Conservation (phyloP, 169 alveolate species). For the Sarcocystis neurona region DNA sequence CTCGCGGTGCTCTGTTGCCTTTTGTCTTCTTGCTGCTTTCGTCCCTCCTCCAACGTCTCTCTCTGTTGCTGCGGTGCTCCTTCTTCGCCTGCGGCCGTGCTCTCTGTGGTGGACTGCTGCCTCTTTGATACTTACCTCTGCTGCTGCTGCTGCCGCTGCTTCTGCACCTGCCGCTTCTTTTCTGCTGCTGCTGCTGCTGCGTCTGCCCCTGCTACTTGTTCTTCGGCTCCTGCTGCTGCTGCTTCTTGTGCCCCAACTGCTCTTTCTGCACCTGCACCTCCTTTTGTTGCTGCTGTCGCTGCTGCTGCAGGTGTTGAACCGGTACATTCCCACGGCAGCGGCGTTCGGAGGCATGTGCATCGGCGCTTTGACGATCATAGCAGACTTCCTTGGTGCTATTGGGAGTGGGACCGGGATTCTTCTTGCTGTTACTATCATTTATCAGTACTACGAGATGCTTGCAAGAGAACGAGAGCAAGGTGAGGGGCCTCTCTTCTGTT, state of each 20-base stretch:
- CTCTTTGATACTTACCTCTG: too few species aligned
- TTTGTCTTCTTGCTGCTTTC: too few species aligned
- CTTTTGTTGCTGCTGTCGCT: background rate
- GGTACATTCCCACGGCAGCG: slow-evolving; percentile 99
- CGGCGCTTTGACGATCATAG: slow-evolving; percentile 98
- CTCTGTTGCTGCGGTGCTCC: too few species aligned
- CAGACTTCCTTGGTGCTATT: slow-evolving; percentile 99
- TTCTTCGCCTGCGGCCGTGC: too few species aligned
- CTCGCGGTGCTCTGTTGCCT: too few species aligned
- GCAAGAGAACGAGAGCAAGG: slow-evolving; percentile 95
- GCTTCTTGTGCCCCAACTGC: background rate
- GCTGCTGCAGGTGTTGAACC: slow-evolving; percentile 39
- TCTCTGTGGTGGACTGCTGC: too few species aligned
- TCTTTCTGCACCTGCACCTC: background rate
- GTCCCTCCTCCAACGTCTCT: too few species aligned
- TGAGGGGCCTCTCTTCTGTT: slow-evolving; percentile 8
- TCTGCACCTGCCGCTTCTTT: too few species aligned
- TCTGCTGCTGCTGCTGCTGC: too few species aligned
- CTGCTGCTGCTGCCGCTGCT: too few species aligned
- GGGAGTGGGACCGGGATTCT: slow-evolving; percentile 99
- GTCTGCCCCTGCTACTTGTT: background rate
- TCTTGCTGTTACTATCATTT: slow-evolving; percentile 98
- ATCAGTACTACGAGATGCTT: slow-evolving; percentile 97
- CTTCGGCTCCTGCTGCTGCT: background rate
- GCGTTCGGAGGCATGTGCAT: slow-evolving; percentile 99